Conservation (phyloP, 2,329 filamentous ascomycete species). For the Thermomyces lanuginosus region DNA sequence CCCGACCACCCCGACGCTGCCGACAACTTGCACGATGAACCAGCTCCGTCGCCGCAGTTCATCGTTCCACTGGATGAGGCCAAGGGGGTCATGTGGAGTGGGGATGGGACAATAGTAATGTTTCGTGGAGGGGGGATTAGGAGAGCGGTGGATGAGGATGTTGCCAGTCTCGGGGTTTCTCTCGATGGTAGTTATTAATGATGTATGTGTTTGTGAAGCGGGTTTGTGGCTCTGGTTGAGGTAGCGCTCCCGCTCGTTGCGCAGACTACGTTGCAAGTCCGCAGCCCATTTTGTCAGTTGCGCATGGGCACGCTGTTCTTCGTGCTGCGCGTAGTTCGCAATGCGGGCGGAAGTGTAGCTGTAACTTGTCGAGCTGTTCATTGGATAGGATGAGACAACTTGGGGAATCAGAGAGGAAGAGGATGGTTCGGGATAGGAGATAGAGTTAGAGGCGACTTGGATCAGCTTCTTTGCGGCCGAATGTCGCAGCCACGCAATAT, state of each 20-base stretch:
- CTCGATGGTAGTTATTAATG: too few relatives aligned
- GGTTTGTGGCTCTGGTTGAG: conserved; percentile 47
- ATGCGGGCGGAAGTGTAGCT: conserved; percentile 47
- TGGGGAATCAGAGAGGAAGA: conserved; percentile 14
- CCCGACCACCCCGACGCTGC: conserved; percentile 57
- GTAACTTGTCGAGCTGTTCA: conserved; percentile 18
- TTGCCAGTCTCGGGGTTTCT: too few relatives aligned
- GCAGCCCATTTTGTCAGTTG: conserved; percentile 66
- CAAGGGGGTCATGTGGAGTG: conserved; percentile 59
- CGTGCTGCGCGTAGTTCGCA: conserved; percentile 41
- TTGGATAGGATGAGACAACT: conserved; percentile 12
- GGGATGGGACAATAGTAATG: conserved; percentile 21
- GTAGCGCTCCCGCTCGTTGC: conserved; percentile 55
- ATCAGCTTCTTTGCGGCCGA: conserved; percentile 68
- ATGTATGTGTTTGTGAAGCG: too few relatives aligned
- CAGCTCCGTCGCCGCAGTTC: conserved; percentile 49
- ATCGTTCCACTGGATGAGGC: conserved; percentile 53
- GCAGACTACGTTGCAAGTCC: conserved; percentile 60
- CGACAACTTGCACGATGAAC: conserved; percentile 55
- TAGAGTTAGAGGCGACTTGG: conserved; percentile 39
- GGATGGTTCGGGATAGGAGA: conserved; percentile 8
- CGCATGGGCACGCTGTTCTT: conserved; percentile 49
- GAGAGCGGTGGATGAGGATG: conserved; percentile 29
- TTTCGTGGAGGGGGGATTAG: conserved; percentile 14
- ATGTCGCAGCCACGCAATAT: conserved; percentile 66